Percentiles rank a stretch among this genome's conserved stretches.
Conservation (phyloP, 164 flowering plant species). For the Piper betle region DNA sequence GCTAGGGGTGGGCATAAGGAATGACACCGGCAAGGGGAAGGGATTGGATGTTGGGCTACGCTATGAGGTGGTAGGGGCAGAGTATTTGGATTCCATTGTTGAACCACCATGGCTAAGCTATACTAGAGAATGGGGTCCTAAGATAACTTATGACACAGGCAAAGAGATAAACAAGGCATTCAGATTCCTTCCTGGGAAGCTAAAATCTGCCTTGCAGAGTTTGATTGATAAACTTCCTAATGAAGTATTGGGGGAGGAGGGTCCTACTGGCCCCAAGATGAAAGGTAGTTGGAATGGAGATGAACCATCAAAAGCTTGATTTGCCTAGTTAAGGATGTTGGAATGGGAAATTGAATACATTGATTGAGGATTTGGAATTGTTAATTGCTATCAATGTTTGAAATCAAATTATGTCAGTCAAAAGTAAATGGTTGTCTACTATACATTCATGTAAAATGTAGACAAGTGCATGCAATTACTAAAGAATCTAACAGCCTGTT, state of each 20-base stretch:
- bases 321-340: too few species aligned
- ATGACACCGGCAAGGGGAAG: conserved; percentile 29
- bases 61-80: conserved; percentile 17
- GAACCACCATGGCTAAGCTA: conserved; percentile 28
- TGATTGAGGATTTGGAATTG: not conserved
- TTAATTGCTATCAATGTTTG: too few species aligned
- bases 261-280: conserved; percentile 33
- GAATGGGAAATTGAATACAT: too few species aligned
- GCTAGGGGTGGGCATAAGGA: conserved; percentile 28
- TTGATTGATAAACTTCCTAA: conserved; percentile 16
- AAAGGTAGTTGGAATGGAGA: conserved; percentile 28
- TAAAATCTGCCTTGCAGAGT: conserved; percentile 12
- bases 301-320: conserved; percentile 13
- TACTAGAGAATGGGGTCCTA: conserved; percentile 24
- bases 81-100: conserved; percentile 15
- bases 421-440: not conserved
- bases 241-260: conserved; percentile 27
- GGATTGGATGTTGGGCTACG: conserved; percentile 21
- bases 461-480: not conserved
- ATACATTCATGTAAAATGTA: not conserved
- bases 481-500: not conserved
- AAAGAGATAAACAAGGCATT: conserved; percentile 11
- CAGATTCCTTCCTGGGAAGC: conserved; percentile 19
- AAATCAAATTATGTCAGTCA: too few species aligned
- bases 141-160: conserved; percentile 13